Conservation (phyloP, 805 yeast species). For the Kurtzmaniella cleridarum region DNA sequence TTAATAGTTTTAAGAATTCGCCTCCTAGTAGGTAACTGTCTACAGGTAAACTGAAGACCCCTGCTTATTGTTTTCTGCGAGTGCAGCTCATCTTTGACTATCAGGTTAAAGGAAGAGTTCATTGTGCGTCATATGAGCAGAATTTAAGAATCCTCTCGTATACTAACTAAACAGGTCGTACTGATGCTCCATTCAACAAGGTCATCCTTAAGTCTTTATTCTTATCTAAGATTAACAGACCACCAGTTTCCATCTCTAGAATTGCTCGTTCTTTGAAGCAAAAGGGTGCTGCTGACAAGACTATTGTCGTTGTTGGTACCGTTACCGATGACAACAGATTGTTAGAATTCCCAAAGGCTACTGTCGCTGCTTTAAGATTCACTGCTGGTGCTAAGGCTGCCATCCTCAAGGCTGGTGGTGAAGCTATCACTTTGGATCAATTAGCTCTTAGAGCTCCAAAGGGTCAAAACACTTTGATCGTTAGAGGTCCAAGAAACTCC, state of each 20-base stretch:
- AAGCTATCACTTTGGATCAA: slow-evolving; percentile 98
- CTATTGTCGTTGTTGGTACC: slow-evolving; percentile 97
- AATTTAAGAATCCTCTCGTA: slow-evolving; percentile 15
- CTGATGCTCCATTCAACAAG: slow-evolving; percentile 98
- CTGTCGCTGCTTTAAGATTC: slow-evolving; percentile 99
- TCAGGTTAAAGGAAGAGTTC: slow-evolving; percentile 7
- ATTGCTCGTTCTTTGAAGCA: slow-evolving; percentile 77
- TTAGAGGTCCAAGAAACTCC: slow-evolving; percentile 98
- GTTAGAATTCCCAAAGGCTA: slow-evolving; percentile 89
- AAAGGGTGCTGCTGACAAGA: slow-evolving; percentile 82
- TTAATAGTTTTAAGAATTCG: neutral
- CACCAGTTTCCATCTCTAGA: slow-evolving; percentile 96
- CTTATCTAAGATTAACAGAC: slow-evolving; percentile 98
- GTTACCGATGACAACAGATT: slow-evolving; percentile 97
- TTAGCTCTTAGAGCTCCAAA: slow-evolving; percentile 99
- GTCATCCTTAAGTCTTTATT: slow-evolving; percentile 89
- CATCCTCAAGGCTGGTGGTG: slow-evolving; percentile 98
- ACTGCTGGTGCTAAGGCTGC: slow-evolving; percentile 98
- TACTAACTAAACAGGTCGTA: slow-evolving; percentile 60
- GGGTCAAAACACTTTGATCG: slow-evolving; percentile 96
- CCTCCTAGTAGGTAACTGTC: slow-evolving; percentile 3
- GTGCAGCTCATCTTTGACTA: slow-evolving; percentile 19
- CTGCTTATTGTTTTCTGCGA: slow-evolving; percentile 26
- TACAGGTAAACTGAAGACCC: slow-evolving; percentile 8
- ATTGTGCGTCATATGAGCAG: slow-evolving; percentile 44